A percentile compares a stretch with the other conserved stretches of the same genome.
phyloP scores from a whole-genome alignment of 257 asterid species.

The Scutellaria minor region DNA sequence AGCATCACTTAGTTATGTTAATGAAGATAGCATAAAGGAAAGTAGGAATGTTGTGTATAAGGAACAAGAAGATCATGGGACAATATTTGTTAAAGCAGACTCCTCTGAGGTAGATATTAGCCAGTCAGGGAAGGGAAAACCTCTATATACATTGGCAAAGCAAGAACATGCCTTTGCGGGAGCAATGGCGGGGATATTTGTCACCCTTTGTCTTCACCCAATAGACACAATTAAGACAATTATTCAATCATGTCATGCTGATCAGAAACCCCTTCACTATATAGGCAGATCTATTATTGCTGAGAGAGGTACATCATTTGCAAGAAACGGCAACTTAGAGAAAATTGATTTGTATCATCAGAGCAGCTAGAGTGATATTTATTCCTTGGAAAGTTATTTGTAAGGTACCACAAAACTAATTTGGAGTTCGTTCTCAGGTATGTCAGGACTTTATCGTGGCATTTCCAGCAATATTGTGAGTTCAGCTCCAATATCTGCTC shows the following conservation, averaged over 20 bases:
- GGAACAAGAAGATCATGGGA: conserved; percentile 34
- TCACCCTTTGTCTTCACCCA: conserved; percentile 92
- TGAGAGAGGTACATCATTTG: conserved; percentile 70
- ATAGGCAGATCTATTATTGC: conserved; percentile 72
- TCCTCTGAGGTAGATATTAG: conserved; percentile 41
- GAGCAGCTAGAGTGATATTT: conserved; percentile 19
- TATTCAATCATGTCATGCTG: conserved; percentile 72
- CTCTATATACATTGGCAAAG: conserved; percentile 55
- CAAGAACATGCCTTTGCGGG: conserved; percentile 97
- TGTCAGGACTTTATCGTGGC: conserved; percentile 88
- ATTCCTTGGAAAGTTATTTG: conserved; percentile 17
- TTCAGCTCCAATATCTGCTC: conserved; percentile 96
- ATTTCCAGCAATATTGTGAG: conserved; percentile 79
- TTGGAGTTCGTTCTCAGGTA: conserved; percentile 54
- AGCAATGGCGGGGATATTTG: conserved; percentile 93
- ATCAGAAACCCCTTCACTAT: conserved; percentile 63
- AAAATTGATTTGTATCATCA: conserved; percentile 13
- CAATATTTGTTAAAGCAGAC: conserved; percentile 25
- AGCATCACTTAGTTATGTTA: conserved; percentile 32
- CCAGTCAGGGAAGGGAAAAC: conserved; percentile 44
- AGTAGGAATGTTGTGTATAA: conserved; percentile 31
- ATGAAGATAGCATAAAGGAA: conserved; percentile 35
- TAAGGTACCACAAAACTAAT: conserved; percentile 34
- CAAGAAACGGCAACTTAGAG: conserved; percentile 27
- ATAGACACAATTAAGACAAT: conserved; percentile 93